Evolutionary conservation across 495 filamentous ascomycete species (phyloP), one percentile per base, ranked within the genome.

Genomic region (Gamarada debralockiae): DNA sequence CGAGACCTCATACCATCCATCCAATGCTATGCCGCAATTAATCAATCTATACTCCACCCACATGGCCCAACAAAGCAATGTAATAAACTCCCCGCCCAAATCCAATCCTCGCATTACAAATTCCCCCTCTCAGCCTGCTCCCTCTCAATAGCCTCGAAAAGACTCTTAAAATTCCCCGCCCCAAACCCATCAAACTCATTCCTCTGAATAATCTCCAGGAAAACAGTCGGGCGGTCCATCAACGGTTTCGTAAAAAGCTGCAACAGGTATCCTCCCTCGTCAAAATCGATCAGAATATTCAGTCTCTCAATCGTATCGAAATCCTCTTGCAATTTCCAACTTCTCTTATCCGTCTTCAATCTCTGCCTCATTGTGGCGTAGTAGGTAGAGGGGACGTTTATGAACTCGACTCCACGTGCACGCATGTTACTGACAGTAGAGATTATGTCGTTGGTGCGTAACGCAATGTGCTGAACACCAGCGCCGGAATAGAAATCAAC

Each of bases 121-220:
- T 95, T 96, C 9, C 90, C 90, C 52, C 90, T 71, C 65, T 85
- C 73, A 18, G 78, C 89, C 71, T 96, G 92, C 64, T 95, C 90
- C 17, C 89, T 67, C 76, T 96, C 91, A 67, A 96, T 89, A 3
- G 92, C 91, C 71, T 96, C 90, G 61, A 96, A 96, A 56, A 96
- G 58, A 47, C 83, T 89, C 78, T 89, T 95, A 72, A 96, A 95
- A 63, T 96, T 96, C n/a, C 91, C 91, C 2, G 90, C 92, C 3
- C 91, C 90, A 58, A 96, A 96, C 0, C 92, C 92, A 9, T 82
- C 77, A 67, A 96, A 96, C 55, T 90, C 83, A 55, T 90, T 80
- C 31, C 90, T 72, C 68, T 96, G 87, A 60, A 96, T 96, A 55
- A 96, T 91, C 77, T 96, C 92, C 50, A 96, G 79, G 65, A 96